Evolutionary conservation across 2,329 filamentous ascomycete species (phyloP).

Genomic region (Karstenula rhodostoma): DNA sequence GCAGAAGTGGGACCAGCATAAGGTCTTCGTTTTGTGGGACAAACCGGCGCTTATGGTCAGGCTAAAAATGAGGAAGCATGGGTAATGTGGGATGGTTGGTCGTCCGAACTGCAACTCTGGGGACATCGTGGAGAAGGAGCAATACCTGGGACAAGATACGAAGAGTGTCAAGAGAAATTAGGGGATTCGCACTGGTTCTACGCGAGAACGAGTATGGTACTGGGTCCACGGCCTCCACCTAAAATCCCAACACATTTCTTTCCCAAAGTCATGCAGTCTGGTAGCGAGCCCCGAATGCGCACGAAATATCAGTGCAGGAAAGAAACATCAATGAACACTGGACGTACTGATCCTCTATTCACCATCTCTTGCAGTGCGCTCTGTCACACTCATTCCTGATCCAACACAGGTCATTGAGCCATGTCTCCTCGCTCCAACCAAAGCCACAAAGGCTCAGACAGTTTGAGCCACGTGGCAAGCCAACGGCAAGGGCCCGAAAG

Average conservation of each 20-base stretch:
- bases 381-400: no score
- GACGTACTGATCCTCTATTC: background rate
- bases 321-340: background rate
- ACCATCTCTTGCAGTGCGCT: no score
- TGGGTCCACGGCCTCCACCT: no score
- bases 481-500: no score
- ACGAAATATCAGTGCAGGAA: background rate
- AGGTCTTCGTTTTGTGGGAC: slow-evolving; percentile 44
- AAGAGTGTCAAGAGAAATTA: no score
- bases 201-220: background rate
- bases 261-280: background rate
- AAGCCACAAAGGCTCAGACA: no score
- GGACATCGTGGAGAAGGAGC: no score
- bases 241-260: background rate
- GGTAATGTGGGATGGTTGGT: background rate
- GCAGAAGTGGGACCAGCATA: slow-evolving; percentile 33
- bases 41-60: slow-evolving; percentile 36
- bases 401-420: no score
- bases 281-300: background rate
- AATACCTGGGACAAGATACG: background rate
- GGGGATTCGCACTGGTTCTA: background rate
- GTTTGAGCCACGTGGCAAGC: no score
- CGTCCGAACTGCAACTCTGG: no score
- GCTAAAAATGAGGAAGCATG: slow-evolving; percentile 9
- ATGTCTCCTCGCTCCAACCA: no score